Base-by-base conservation (phyloP, 257 asterid species). In the Solanum bulbocastanum region DNA sequence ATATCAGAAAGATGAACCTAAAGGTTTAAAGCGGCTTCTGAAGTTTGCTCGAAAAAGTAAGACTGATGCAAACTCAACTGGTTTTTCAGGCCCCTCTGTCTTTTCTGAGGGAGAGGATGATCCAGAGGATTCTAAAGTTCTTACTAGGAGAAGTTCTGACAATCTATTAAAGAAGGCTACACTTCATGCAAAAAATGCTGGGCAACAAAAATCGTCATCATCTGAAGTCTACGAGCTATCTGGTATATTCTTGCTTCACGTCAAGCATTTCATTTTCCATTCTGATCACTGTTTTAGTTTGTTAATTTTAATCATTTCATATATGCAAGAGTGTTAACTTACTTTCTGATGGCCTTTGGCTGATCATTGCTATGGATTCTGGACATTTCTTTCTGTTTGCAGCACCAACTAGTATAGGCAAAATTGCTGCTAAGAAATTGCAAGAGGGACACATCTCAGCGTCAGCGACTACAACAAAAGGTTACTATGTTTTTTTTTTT, bases 71-170 rank as follows among this genome's bases (percentile, higher is more conserved):
- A 96, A 91, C 87, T 85, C 98, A 73, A 83, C 93, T 42, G 98
- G 96, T 90, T 93, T 94, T 94, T 94, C 98, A 42, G 96, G 97
- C 91, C 95, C 97, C 2, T 89, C 98, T 44, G 93, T 91, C 84
- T 92, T 94, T 88, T 97, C 99, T 87, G 99, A 96, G 91, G 99
- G 98, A 82, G 99, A 96, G 92, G 99, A 96, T 75, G 99, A 96
- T 74, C 66, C 92, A 1, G 99, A 97, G 46, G 98, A 96, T 87
- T 91, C 98, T 44, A 96, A 90, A 91, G 66, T 89, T 83, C 23
- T 87, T 42, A 89, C 86, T 87, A 96, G 91, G 92, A 92, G 91
- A 91, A 93, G 88, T 90, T 87, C 93, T 25, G 99, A 93, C 81
- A 94, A 96, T 91, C 91, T 96, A 66, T 92, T 93, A 90, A 96